Conservation (phyloP, 2,329 filamentous ascomycete species). For the Calonectria hawksworthii region DNA sequence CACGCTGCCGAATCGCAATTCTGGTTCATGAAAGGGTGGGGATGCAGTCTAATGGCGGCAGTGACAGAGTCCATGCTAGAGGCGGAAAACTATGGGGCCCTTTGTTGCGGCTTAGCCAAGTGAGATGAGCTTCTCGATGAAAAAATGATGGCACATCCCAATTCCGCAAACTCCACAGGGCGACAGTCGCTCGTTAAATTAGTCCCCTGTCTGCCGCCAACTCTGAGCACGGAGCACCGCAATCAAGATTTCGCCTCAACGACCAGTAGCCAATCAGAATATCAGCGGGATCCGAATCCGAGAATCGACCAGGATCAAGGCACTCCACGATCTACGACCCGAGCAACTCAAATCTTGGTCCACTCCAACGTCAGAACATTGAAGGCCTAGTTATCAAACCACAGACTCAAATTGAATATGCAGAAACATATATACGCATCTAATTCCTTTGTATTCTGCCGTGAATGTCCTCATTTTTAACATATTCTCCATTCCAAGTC, state of each 20-base stretch:
- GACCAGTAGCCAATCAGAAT: background rate
- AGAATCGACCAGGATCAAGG: background rate
- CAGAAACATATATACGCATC: background rate
- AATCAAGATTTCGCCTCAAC: background rate
- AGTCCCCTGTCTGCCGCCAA: background rate
- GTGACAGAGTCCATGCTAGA: background rate
- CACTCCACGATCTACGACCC: background rate
- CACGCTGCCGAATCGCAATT: background rate
- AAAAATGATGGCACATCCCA: no score
- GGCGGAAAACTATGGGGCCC: background rate
- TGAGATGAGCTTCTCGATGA: no score
- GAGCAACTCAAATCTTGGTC: background rate
- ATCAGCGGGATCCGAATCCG: background rate
- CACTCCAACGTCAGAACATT: background rate
- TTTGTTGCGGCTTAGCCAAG: no score
- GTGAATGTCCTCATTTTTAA: background rate
- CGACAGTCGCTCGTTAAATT: no score
- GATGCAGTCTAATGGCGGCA: background rate
- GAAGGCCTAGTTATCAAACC: background rate
- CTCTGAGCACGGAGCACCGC: no score
- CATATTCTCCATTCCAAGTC: background rate
- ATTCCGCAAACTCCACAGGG: no score
- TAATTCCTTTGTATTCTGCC: background rate
- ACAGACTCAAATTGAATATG: background rate
- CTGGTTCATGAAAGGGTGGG: constrained; percentile 16